Evolutionary conservation across 2,329 filamentous ascomycete species (phyloP), one percentile per base, ranked within the genome.

Genomic region (Emergomyces orientalis): DNA sequence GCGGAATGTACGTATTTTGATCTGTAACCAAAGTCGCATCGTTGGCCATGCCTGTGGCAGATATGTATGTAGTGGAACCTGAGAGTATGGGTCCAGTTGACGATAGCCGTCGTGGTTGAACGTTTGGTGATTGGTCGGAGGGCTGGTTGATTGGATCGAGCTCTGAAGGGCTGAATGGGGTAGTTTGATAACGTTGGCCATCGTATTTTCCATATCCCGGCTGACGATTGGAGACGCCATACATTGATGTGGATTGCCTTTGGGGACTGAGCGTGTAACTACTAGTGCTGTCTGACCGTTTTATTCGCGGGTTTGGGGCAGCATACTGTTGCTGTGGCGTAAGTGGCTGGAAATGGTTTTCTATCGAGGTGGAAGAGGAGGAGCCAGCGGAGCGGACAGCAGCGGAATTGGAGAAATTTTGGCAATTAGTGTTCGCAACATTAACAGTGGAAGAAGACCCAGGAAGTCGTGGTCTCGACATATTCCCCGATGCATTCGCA

Each of bases 301-400:
- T 63, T 43, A 70, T 64, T 7, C 66, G 61, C n/a, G 67, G 63
- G n/a, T 72, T 70, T 2, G 72, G 62, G 19, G 61, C 63, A 8
- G 66, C 64, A 55, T 69, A 63, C 19, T 61, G 63, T 25, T 66
- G 65, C 11, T 72, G 72, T 13, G 71, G 67, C 13, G 67, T 67
- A 32, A 69, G 63, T 14, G 70, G 67, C 43, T 68, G 71, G 56
- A 71, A 74, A 37, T 66, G 68, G 2, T 69, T 59, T 6, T 72
- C 69, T 7, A 67, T 63, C 72, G 73, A 62, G 71, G 66, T 59
- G 69, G 75, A 64, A 72, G 71, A 52, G 74, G 75, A 41, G 71
- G 70, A 57, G 27, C 37, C 43, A 49, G 43, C 47, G 61, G 63
- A 47, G 55, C 41, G 60, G 58, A 59, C 49, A 55, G 47, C 30